Evolutionary conservation across 352 stramenopile genomes (phyloP), one percentile per base, ranked within the genome.

Genomic region (Aphanomyces stellatus): DNA sequence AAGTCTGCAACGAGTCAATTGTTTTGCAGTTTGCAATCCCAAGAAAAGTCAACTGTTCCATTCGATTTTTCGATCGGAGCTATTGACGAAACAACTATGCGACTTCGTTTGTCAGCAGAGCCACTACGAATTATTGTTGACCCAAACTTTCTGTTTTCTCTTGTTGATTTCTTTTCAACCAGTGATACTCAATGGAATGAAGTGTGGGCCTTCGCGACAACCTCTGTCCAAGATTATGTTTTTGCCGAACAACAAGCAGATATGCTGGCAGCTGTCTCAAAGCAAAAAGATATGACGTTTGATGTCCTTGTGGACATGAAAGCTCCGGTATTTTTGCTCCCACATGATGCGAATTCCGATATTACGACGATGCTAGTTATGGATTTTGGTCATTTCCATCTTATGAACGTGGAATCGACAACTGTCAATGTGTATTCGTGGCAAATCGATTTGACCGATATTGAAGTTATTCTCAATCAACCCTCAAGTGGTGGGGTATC

Each of bases 181-280:
- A 70, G 87, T 41, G 34, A 91, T 15, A 74, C 81, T 10, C 69
- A 90, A 19, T 46, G 37, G 11, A 82, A 93, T 30, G 80, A 78
- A 37, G 82, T 88, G 8, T 93, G 85, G 85, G 82, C 74, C 46
- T 91, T 90, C 51, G 83, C 83, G 33, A 93, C 85, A 28, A 90
- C 80, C 42, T 92, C 85, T 27, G 81, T 93, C 8, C 78, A 82
- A 5, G 79, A 90, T 22, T 93, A 82, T 78, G 87, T 93, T 42
- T 91, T 91, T 69, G 75, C 83, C 1, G 78, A 88, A 37, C 74
- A 88, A 49, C 40, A 82, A 22, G 73, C 74, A 15, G 75, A 88
- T 25, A 40, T 78, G 30, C 69, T 65, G 6, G 53, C 56, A 7
- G 56, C 55, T 11, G 72, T 64, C 1, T 43, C 82, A 13, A 67